Evolutionary conservation across 192 early-diverging fungal genomes (phyloP).

Genomic region (Ramicandelaber brevisporus): DNA sequence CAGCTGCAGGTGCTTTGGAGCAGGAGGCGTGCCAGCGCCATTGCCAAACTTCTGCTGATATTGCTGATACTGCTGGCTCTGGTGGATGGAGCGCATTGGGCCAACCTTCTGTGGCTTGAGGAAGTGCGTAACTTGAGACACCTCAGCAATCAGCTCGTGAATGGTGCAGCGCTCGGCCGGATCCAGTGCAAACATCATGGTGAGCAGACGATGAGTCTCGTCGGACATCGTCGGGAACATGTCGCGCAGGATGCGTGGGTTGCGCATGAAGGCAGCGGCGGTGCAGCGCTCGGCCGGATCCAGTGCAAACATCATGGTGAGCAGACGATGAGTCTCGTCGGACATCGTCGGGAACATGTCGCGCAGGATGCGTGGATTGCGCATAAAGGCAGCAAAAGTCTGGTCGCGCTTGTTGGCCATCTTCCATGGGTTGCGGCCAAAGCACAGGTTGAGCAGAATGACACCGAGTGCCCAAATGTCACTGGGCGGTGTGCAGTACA

Average conservation of each 20-base stretch:
- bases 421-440: slow-evolving; percentile 65
- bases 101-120: no score
- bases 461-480: slow-evolving; percentile 63
- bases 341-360: slow-evolving; percentile 25
- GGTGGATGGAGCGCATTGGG: no score
- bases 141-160: slow-evolving; percentile 5
- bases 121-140: background rate
- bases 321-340: slow-evolving; percentile 9
- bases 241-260: slow-evolving; percentile 19
- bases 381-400: slow-evolving; percentile 20
- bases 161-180: slow-evolving; percentile 15
- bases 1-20: background rate
- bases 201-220: slow-evolving; percentile 14
- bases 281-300: no score
- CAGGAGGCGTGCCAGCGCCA: no score
- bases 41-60: no score
- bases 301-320: slow-evolving; percentile 16
- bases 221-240: no score
- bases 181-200: slow-evolving; percentile 15
- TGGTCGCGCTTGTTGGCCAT: slow-evolving; percentile 18
- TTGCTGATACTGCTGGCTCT: no score
- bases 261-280: slow-evolving; percentile 18
- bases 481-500: slow-evolving; percentile 28
- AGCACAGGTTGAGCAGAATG: slow-evolving; percentile 44
- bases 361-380: slow-evolving; percentile 18